Conservation (phyloP, 768 basidiomycete species). For the Crepidotus variabilis region DNA sequence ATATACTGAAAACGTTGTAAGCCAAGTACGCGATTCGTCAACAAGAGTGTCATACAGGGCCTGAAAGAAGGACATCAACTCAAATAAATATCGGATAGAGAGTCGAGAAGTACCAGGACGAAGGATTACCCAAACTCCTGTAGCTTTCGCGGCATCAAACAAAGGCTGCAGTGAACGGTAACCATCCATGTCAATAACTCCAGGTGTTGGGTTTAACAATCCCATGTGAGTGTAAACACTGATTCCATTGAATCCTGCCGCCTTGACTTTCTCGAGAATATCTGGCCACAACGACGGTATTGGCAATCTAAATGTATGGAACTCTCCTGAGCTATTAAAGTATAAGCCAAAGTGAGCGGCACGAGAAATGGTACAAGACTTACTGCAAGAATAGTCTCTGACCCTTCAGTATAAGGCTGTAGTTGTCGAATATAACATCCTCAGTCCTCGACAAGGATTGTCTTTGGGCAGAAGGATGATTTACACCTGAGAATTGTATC, state of each 20-base stretch:
- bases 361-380: slow-evolving; percentile 19
- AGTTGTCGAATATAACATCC: slow-evolving; percentile 55
- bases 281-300: slow-evolving; percentile 80
- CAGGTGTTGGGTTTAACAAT: slow-evolving; percentile 68
- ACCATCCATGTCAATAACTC: slow-evolving; percentile 67
- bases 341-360: neutral
- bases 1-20: slow-evolving; percentile 43
- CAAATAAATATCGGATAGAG: neutral
- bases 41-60: slow-evolving; percentile 30
- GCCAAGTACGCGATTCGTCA: neutral
- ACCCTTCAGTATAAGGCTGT: slow-evolving; percentile 64
- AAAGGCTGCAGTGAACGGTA: slow-evolving; percentile 69
- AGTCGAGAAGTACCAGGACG: slow-evolving; percentile 55
- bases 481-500: no score
- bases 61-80: slow-evolving; percentile 19
- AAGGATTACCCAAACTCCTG: slow-evolving; percentile 76
- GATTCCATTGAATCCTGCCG: slow-evolving; percentile 74
- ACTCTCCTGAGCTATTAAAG: slow-evolving; percentile 68
- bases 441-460: slow-evolving; percentile 22
- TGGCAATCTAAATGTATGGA: slow-evolving; percentile 79
- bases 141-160: slow-evolving; percentile 68
- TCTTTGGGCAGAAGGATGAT: neutral
- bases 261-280: slow-evolving; percentile 77
- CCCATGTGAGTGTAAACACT: slow-evolving; percentile 84
- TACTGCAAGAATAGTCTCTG: slow-evolving; percentile 74